phyloP scores from a whole-genome alignment of 2,329 filamentous ascomycete species.

The Claviceps fusiformis region DNA sequence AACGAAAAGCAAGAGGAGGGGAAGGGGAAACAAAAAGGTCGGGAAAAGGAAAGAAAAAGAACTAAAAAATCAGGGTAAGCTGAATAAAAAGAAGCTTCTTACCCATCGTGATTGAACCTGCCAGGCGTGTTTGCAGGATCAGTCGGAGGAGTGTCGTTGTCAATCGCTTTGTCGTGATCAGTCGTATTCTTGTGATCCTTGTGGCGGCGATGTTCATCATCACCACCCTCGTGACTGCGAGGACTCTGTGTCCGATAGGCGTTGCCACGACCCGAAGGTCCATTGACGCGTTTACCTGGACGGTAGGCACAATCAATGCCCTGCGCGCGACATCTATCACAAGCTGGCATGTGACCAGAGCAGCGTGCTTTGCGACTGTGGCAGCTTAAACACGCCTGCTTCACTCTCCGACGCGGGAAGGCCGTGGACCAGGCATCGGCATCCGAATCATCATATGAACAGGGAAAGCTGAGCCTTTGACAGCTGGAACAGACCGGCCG shows the following conservation, averaged over 20 bases:
- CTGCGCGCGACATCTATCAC: conserved; percentile 35
- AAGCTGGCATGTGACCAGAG: conserved; percentile 42
- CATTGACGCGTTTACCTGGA: conserved; percentile 28
- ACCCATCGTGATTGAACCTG: conserved; percentile 21
- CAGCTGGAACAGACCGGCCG: conserved; percentile 43
- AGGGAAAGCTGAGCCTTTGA: conserved; percentile 42
- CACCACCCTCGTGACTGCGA: conserved; percentile 21
- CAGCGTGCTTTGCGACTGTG: conserved; percentile 45
- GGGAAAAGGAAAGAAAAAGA: too few species aligned
- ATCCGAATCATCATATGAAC: conserved; percentile 39
- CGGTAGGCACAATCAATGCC: conserved; percentile 43
- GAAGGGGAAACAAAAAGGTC: too few species aligned
- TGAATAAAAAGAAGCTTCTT: conserved; percentile 8
- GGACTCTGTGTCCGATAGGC: conserved; percentile 16
- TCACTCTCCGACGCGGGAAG: conserved; percentile 39
- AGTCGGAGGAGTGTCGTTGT: conserved; percentile 21
- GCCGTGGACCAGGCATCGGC: conserved; percentile 27
- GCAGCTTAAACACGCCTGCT: conserved; percentile 43
- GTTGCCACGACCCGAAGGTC: conserved; percentile 11
- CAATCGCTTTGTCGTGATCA: conserved; percentile 16
- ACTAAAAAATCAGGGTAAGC: too few species aligned
- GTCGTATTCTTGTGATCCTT: background rate
- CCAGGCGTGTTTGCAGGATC: conserved; percentile 22
- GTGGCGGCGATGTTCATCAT: conserved; percentile 9
- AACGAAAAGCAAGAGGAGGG: too few species aligned